Base-by-base conservation (phyloP, 768 basidiomycete genomes). In the Lactarius indigo region DNA sequence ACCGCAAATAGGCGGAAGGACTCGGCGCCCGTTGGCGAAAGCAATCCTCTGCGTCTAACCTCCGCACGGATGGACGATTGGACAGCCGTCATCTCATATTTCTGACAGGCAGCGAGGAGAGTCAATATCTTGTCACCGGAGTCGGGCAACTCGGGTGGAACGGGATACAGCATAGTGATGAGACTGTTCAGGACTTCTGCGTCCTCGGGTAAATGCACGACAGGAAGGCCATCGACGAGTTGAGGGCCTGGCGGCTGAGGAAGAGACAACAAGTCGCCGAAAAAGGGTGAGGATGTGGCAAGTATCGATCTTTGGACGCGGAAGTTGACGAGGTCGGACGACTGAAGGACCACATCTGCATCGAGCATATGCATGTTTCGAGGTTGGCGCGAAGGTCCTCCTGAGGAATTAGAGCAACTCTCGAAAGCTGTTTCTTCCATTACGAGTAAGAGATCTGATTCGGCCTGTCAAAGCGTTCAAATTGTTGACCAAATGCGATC, bases 51-150 rank as follows among this genome's bases (percentile, higher is more conserved):
- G 30, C 52, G 37, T 18, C 56, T 57, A 15, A 57, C n/a, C 18
- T 35, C n/a, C 2, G 56, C 8, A 15, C 50, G 50, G 50, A 52
- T 52, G 13, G 23, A 59, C 15, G 64, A 65, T 55, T 42, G 64
- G 13, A 65, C 52, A 13, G 47, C 1, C 7, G 1, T 23, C 64
- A 65, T 65, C 9, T 65, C 64, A 28, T 60, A 65, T 42, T 65
- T 65, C 31, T 65, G 23, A 23, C 50, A 15, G 15, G 64, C 59
- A 18, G 64, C 26, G 4, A 65, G 64, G 1, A 65, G 39, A 26
- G 50, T 15, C 41, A 65, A 55, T 5, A 65, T 31, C 2, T 33
- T 28, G 30, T 65, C 59, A 5, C 7, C 3, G 3, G 58, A 60
- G 10, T 20, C 3, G 30, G 58, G 64, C 1, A 60, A 33, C 5